Conservation (phyloP, 2,329 filamentous ascomycete genomes). For the Alternaria burnsii region DNA sequence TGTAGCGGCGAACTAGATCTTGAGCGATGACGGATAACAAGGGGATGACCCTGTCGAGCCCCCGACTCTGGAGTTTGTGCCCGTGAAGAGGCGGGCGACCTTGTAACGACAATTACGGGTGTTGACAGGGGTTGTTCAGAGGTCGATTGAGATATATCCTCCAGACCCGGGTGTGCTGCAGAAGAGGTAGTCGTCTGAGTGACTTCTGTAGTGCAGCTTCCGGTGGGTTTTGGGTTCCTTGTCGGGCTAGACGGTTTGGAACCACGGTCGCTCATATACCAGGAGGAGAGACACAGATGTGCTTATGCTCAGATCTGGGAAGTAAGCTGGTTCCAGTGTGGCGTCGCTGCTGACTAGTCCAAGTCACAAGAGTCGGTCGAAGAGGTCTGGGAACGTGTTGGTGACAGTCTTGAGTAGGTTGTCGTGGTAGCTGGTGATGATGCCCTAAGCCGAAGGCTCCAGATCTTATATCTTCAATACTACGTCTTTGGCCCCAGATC, state of each 20-base stretch:
- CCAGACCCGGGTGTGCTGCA: conserved; percentile 15
- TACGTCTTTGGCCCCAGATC: conserved; percentile 20
- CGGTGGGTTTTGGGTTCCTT: conserved; percentile 27
- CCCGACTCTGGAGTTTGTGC: conserved; percentile 12
- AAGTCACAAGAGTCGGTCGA: neutral
- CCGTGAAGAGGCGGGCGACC: conserved; percentile 16
- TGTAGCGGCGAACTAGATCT: conserved; percentile 24
- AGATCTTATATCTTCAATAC: conserved; percentile 36
- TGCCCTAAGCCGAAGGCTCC: conserved; percentile 14
- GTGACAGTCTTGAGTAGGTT: conserved; percentile 12
- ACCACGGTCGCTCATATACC: conserved; percentile 35
- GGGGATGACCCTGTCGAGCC: conserved; percentile 24
- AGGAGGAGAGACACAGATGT: conserved; percentile 4
- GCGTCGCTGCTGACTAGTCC: conserved; percentile 13
- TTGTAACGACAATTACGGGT: conserved; percentile 32
- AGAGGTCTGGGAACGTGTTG: conserved; percentile 7
- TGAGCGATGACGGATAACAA: conserved; percentile 17
- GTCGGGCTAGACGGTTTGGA: conserved; percentile 34
- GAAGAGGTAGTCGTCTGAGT: conserved; percentile 15
- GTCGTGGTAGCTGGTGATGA: conserved; percentile 20
- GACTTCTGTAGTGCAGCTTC: conserved; percentile 16
- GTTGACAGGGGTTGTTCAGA: conserved; percentile 25
- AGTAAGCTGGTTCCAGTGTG: conserved; percentile 3
- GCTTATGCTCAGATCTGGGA: conserved; percentile 5
- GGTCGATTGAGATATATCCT: conserved; percentile 34